These are phyloP conservation scores for Yarrowia bubula DNA, from an alignment of 805 yeast species.

Conservation along the genomic window DNA sequence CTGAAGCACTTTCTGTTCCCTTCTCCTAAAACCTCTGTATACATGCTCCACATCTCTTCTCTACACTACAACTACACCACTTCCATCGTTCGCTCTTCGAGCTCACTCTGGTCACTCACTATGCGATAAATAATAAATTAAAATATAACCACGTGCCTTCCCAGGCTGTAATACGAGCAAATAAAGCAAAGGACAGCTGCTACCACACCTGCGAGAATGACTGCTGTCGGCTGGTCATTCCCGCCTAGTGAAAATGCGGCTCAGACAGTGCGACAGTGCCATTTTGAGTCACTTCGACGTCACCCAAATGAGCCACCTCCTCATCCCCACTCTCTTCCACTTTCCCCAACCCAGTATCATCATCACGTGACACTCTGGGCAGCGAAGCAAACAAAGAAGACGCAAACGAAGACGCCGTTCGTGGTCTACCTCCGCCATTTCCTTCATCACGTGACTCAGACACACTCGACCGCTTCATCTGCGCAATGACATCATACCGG, in stretches of 20 bases:
- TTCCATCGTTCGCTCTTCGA: no score
- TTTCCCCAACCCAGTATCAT: background rate
- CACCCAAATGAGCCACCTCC: background rate
- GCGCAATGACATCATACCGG: background rate
- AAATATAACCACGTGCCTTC: slow-evolving; percentile 18
- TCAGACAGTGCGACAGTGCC: no score
- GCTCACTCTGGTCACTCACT: background rate
- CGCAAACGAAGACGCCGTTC: background rate
- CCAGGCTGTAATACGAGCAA: slow-evolving; percentile 17
- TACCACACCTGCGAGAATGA: slow-evolving; percentile 8
- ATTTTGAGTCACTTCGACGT: no score
- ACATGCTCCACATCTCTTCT: no score
- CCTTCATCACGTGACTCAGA: background rate
- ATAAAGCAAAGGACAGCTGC: slow-evolving; percentile 19
- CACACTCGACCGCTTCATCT: slow-evolving; percentile 13
- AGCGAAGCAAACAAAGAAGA: background rate
- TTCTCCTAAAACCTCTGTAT: no score
- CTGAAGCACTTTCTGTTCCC: no score
- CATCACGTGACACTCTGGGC: background rate
- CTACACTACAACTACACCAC: no score
- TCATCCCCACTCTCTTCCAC: background rate
- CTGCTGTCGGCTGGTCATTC: slow-evolving; percentile 10
- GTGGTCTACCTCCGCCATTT: background rate
- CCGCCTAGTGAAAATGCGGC: slow-evolving; percentile 3
- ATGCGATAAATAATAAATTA: background rate